Evolutionary conservation across 148 eudicot genomes (phyloP), one percentile per base, ranked within the genome.

Genomic region (Euryodendron excelsum): DNA sequence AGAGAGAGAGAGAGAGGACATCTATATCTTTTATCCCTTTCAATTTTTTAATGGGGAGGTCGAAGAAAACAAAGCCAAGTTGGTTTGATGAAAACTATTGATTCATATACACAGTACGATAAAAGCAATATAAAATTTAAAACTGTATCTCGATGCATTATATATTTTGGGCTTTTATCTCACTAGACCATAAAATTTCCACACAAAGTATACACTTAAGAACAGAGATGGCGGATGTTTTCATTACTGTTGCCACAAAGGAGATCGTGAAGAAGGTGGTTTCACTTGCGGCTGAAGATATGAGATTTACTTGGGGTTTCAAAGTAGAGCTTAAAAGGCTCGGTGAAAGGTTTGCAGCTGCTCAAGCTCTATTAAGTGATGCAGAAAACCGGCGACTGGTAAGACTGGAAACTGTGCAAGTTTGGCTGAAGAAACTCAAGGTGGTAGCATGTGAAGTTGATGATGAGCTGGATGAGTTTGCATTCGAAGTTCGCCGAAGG

Each of bases 391-490:
- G 12, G 63, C 23, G 63, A 59, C n/a, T n/a, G n/a, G 3, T 15
- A 15, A 7, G 3, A 13, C 0, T 7, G 27, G 37, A 31, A 15
- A 0, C 2, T 18, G 30, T 63, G 0, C 5, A 63, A 5, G 15
- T 4, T 17, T 63, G 67, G 67, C 36, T 63, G 1, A 63, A 63
- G 10, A n/a, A n/a, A n/a, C n/a, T n/a, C n/a, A n/a, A n/a, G n/a
- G n/a, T n/a, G n/a, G n/a, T n/a, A n/a, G n/a, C 11, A 6, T 28
- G 33, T 63, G 20, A 63, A 13, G 36, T 44, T 45, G 79, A 64
- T 28, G 41, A 77, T 52, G 79, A 65, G 37, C 50, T 66, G 30
- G 79, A 66, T 34, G 64, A 64, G 13, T 4, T 77, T 20, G 34
- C 53, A 47, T 66, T 65, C 23, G 34, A 66, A 47, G 28, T 52